Conservation (phyloP, 176 grass and related monocot genomes). For the Secale cereale region DNA sequence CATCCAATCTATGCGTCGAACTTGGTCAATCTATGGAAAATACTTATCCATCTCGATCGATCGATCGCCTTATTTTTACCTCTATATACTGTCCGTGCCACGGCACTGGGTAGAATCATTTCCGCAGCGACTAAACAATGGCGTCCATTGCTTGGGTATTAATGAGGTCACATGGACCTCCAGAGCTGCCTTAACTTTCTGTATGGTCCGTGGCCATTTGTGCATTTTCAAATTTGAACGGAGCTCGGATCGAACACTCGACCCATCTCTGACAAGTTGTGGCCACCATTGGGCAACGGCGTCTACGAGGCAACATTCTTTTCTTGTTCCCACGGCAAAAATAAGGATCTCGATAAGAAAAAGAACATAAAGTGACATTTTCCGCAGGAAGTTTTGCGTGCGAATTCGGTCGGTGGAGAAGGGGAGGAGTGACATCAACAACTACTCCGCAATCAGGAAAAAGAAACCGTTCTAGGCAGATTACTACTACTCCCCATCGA, state of each 20-base stretch:
- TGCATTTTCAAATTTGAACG: constrained; percentile 21
- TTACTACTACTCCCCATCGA: neutral
- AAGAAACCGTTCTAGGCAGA: neutral
- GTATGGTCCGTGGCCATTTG: neutral
- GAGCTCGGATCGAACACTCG: neutral
- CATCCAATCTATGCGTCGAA: constrained; percentile 10
- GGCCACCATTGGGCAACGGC: constrained; percentile 28
- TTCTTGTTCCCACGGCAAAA: neutral
- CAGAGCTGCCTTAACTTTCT: constrained; percentile 23
- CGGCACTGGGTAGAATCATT: neutral
- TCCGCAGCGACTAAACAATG: neutral
- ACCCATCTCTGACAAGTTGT: neutral
- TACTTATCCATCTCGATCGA: constrained; percentile 31
- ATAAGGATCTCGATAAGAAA: neutral
- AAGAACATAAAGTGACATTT: neutral
- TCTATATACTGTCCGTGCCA: neutral
- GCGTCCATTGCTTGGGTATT: neutral
- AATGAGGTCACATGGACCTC: constrained; percentile 44
- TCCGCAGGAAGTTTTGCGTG: neutral
- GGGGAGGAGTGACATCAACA: neutral
- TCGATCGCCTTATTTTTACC: constrained; percentile 11
- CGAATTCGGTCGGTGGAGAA: neutral
- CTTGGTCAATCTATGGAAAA: constrained; percentile 5
- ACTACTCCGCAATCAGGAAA: neutral
- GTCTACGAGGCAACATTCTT: constrained; percentile 31